Evolutionary conservation across 768 basidiomycete genomes (phyloP).

Genomic region (Pleurotus cornucopiae): DNA sequence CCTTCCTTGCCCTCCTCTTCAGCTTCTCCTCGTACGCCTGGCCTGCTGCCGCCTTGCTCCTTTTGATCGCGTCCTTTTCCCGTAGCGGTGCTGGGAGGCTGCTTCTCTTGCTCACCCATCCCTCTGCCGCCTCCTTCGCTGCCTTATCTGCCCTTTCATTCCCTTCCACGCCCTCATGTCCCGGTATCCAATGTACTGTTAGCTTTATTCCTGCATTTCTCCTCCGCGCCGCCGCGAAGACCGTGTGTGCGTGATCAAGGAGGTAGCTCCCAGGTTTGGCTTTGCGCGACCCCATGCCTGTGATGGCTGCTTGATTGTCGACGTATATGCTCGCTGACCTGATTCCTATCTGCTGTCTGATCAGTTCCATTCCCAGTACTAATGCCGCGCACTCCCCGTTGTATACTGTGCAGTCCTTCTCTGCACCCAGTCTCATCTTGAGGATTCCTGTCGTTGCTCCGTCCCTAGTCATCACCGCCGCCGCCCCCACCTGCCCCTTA

Average conservation of each 20-base stretch:
- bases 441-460: slow-evolving; percentile 1
- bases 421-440: slow-evolving; percentile 12
- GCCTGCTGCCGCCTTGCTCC: too few species aligned
- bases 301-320: slow-evolving; percentile 12
- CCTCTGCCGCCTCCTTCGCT: too few species aligned
- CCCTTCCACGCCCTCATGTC: too few species aligned
- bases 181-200: too few species aligned
- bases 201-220: not conserved
- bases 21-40: too few species aligned
- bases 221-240: not conserved
- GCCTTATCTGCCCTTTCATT: too few species aligned
- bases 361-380: slow-evolving; percentile 12
- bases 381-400: slow-evolving; percentile 15
- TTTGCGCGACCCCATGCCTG: not conserved
- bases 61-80: too few species aligned
- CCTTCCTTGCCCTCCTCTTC: too few species aligned
- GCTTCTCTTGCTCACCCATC: too few species aligned
- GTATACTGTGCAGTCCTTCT: slow-evolving; percentile 10
- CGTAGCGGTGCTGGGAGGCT: too few species aligned
- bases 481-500: slow-evolving; percentile 7
- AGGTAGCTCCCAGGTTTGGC: not conserved
- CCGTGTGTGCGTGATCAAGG: not conserved
- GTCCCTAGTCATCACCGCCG: slow-evolving; percentile 10
- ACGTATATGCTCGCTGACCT: not conserved
- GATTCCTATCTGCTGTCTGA: not conserved